Evolutionary conservation across 2,329 filamentous ascomycete species (phyloP), one percentile per base, ranked within the genome.

Genomic region (Fusarium sp.): DNA sequence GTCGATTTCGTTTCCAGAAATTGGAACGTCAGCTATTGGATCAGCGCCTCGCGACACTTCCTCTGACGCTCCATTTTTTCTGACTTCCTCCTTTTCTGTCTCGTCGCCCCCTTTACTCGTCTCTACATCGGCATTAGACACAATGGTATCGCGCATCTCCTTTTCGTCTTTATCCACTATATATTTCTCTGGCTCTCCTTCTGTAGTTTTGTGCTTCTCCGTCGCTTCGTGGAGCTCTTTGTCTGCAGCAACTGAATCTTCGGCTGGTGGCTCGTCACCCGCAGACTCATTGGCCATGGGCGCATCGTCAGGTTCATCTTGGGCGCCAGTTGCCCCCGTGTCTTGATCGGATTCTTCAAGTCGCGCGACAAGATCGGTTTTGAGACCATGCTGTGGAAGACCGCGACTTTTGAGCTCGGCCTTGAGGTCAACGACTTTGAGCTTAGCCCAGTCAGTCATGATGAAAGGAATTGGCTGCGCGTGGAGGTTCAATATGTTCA

Each of bases 401-500:
- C 89, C 88, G 66, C 91, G 87, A 59, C 83, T 84, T 79, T 92
- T 93, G 40, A 94, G 84, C 81, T 94, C 91, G 21, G 87, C 87
- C 78, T 90, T 91, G 59, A 95, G 85, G 73, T 94, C 90, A 33
- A 89, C 83, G 66, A 95, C 92, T 80, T 92, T 94, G 74, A 90
- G 84, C 78, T 81, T 85, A 63, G 77, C 79, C 81, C 84, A 88
- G 70, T 87, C 84, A 50, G 80, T 78, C 83, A 84, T 86, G 66
- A 61, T 79, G 70, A 18, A 51, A 57, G 55, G 46, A 56, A 69
- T 67, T 57, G 63, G 40, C 43, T 48, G 37, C 43, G 45, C 25
- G 52, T 29, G 25, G 47, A 35, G 51, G 46, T 21, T 57, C 42
- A 45, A 42, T 31, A 27, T 61, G 27, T 33, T 53, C 11, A 18